Evolutionary conservation across 2,329 filamentous ascomycete species (phyloP), one percentile per base, ranked within the genome.

Genomic region (Aspergillus tanneri): DNA sequence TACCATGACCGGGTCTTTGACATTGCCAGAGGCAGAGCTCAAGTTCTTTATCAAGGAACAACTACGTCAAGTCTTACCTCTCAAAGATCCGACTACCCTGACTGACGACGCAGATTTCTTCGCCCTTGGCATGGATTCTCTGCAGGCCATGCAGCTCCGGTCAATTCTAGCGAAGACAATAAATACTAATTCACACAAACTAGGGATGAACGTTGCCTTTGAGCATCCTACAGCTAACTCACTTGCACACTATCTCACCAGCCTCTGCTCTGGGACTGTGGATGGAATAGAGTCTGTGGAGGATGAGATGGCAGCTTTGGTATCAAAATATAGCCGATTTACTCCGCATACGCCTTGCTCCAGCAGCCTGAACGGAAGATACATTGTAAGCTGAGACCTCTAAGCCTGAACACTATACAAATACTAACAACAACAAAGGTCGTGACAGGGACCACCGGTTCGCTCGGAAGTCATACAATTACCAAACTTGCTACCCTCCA

Each of bases 371-470:
- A 40, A 43, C 10, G 58, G 62, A 4, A 53, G 48, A 48, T 63
- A 63, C 32, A 53, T 69, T 21, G 59, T 65, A 45, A 40, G 52
- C 42, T 5, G 8, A 23, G 10, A 8, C 4, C 9, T n/a, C 11
- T 22, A 22, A 8, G n/a, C 10, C 6, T 2, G 11, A 19, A 2
- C 5, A 11, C 5, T 7, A 34, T 12, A 18, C 7, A 5, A 35
- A 40, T 41, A 22, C 38, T 49, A 19, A 51, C 21, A 42, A 16
- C 14, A 23, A 21, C 44, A 47, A n/a, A n/a, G 67, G 67, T 82
- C 1, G 63, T 87, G 3, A 87, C 84, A 0, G 85, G 85, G 2
- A 77, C 79, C 0, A 87, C 85, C 0, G 85, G 85, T 1, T 84
- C 83, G 2, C 71, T 87, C 0, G 85, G 85, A 1, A 74, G 80